Base-by-base conservation (phyloP, 495 filamentous ascomycete genomes). In the Aspergillus heteromorphus region DNA sequence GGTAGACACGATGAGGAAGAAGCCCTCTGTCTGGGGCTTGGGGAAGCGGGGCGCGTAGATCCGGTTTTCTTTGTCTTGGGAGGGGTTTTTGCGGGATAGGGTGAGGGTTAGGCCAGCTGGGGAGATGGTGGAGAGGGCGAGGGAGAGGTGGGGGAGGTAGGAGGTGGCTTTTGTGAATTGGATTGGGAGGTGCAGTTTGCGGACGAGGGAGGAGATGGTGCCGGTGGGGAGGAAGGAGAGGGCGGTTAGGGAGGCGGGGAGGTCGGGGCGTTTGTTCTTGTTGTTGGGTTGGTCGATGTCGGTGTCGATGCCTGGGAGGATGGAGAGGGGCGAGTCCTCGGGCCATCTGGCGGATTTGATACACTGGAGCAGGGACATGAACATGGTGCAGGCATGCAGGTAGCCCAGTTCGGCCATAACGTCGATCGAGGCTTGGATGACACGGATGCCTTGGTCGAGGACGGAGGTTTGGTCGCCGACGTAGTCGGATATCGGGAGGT, bases 261-360 rank as follows among this genome's bases (percentile, higher is more conserved):
- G 61, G 43, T 53, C 59, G 38, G 52, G 47, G 20, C 54, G 56
- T 42, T 65, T 66, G 70, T 60, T 73, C 13, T 43, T 43, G 64
- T 10, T 31, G 54, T 21, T 42, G 49, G 18, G n/a, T n/a, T n/a
- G n/a, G n/a, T n/a, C n/a, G n/a, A n/a, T 21, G 13, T 66, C 68
- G n/a, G 68, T 53, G 2, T 73, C 68, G 16, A 93, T 77, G n/a
- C 89, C 89, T 0, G 93, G 91, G 5, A 97, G 78, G 53, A 97
- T 88, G 0, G 87, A 81, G 2, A 95, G 66, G 1, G 90, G 83
- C 11, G 83, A 78, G 51, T 97, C 92, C 27, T 84, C 79, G 1
- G 91, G 91, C 95, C 95, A 99, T 21, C 89, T 81, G 6, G 90
- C 93, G 42, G 83, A 89, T 61, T 99, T 97, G 72, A 97, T 85